Base-by-base conservation (phyloP, 768 basidiomycete species). In the Leccinum boreale region DNA sequence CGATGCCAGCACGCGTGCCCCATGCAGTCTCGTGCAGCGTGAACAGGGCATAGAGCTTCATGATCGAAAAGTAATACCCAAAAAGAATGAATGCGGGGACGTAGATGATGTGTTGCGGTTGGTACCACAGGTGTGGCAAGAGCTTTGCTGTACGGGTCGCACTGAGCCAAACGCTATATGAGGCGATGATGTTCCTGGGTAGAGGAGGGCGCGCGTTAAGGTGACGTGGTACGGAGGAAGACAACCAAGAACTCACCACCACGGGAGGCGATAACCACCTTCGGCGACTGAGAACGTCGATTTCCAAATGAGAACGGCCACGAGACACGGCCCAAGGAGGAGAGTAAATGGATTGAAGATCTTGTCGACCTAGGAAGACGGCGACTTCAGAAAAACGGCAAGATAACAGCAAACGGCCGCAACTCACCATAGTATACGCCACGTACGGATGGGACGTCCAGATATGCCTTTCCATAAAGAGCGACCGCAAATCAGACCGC, bases 11-110 rank as follows among this genome's bases (percentile, higher is more conserved):
- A 72, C 93, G 88, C n/a, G 93, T 97, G 45, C 94, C 94, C 94
- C 93, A 96, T 44, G 89, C 93, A 68, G 92, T 94, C 86, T 95
- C 92, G 75, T 96, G 94, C 56, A 95, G 79, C 53, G 93, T 96
- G 70, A 85, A 86, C 46, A 94, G 77, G 31, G 93, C 93, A 72
- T 96, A 96, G 47, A 96, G 62, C 75, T 95, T 96, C 93, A 98
- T 96, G 65, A 96, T 76, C 17, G 92, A 87, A 68, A 96, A 96
- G 75, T 95, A 95, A 70, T 96, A 96, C 24, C 93, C 93, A 69
- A 96, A 95, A 5, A 87, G 69, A 67, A 96, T 90, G 73, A 90
- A 92, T 15, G 87, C 89, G n/a, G 90, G 90, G 5, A 92, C 89
- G 67, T 89, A 84, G 61, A 93, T 83, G 65, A 92, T 80, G 62